These are phyloP conservation scores for Metarhizium robertsii DNA, from an alignment of 2,329 filamentous ascomycete genomes.

Conservation along the genomic window DNA sequence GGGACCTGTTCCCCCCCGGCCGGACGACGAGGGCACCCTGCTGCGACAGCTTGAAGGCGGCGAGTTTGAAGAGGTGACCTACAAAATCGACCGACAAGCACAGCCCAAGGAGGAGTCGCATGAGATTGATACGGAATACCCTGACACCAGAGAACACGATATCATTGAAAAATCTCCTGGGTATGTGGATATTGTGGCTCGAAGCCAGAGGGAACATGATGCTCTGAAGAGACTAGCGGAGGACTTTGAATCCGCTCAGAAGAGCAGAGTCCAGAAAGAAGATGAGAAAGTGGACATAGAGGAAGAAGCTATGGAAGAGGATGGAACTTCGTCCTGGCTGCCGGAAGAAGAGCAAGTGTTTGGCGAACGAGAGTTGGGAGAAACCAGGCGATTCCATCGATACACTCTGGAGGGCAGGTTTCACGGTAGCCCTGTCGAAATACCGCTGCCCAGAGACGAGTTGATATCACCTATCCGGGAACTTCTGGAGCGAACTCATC, in stretches of 20 bases:
- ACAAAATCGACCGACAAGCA: constrained; percentile 19
- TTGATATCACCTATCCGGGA: constrained; percentile 61
- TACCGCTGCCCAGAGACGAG: constrained; percentile 62
- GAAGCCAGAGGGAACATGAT: constrained; percentile 44
- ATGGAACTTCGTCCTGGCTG: constrained; percentile 17
- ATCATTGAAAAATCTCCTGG: constrained; percentile 19
- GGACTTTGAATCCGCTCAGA: constrained; percentile 42
- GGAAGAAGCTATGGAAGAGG: constrained; percentile 16
- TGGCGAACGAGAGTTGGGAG: constrained; percentile 22
- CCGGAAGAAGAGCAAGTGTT: constrained; percentile 21
- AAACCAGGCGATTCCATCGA: constrained; percentile 55
- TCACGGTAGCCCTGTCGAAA: constrained; percentile 61
- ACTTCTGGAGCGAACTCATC: constrained; percentile 58
- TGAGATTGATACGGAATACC: constrained; percentile 4
- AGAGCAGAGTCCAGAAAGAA: constrained; percentile 23
- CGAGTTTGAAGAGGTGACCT: constrained; percentile 52
- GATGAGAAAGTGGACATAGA: constrained; percentile 12
- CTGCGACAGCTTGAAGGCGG: constrained; percentile 48
- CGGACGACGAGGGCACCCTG: constrained; percentile 32
- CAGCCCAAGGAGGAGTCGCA: constrained; percentile 5
- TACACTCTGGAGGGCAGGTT: constrained; percentile 68
- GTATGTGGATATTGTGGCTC: constrained; percentile 40
- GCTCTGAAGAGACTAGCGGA: constrained; percentile 45
- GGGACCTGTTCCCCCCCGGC: constrained; percentile 12
- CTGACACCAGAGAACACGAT: constrained; percentile 15